phyloP scores from a whole-genome alignment of 805 yeast genomes.

The Wickerhamomyces xylosicus region DNA sequence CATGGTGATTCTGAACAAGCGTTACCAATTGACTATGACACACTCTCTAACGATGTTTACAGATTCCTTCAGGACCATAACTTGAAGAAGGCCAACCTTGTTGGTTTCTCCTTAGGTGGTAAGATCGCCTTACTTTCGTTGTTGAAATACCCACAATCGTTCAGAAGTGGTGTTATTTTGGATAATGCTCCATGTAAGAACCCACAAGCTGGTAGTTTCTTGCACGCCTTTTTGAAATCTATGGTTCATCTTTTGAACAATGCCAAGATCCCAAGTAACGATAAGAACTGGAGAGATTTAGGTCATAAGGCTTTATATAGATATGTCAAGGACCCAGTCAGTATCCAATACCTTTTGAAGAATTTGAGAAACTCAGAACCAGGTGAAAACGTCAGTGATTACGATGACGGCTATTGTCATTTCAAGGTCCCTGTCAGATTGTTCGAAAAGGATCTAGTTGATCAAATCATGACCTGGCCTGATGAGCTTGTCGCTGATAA shows the following conservation, averaged over 20 bases:
- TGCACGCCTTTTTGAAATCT: constrained; percentile 26
- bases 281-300: constrained; percentile 19
- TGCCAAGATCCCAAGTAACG: constrained; percentile 12
- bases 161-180: constrained; percentile 29
- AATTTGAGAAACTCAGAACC: constrained; percentile 23
- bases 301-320: constrained; percentile 13
- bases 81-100: constrained; percentile 19
- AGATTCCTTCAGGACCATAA: constrained; percentile 22
- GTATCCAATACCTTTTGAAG: constrained; percentile 25
- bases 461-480: constrained; percentile 24
- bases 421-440: constrained; percentile 22
- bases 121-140: constrained; percentile 36
- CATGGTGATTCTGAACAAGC: constrained; percentile 36
- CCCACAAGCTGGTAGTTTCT: constrained; percentile 22
- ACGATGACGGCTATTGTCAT: constrained; percentile 18
- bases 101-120: constrained; percentile 46
- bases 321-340: constrained; percentile 15
- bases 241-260: constrained; percentile 26
- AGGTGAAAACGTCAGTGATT: constrained; percentile 11
- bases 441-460: constrained; percentile 14
- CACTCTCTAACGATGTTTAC: constrained; percentile 32
- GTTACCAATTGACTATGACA: constrained; percentile 29
- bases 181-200: constrained; percentile 34
- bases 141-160: constrained; percentile 27
- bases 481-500: constrained; percentile 11